Percentiles rank a stretch among this genome's conserved stretches.
phyloP scores from a whole-genome alignment of 352 stramenopile genomes.

The Phytophthora citrophthora region DNA sequence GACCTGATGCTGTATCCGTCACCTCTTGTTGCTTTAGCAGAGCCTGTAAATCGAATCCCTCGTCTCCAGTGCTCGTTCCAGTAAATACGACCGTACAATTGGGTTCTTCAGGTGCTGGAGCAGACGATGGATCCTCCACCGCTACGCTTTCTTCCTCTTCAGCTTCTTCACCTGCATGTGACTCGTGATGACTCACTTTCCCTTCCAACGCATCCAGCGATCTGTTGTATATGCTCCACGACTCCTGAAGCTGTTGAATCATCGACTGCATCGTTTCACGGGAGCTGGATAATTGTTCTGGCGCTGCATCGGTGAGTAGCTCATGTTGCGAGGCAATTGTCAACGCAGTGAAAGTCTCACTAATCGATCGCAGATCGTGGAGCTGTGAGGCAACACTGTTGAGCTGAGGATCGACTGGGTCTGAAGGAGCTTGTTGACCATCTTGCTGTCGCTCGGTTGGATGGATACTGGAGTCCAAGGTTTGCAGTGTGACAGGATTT shows the following conservation, averaged over 20 bases:
- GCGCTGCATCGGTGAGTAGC: constrained; percentile 1
- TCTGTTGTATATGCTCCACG: constrained; percentile 33
- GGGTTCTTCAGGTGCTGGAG: constrained; percentile 17
- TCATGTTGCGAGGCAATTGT: constrained; percentile 53
- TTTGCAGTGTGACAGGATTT: constrained; percentile 12
- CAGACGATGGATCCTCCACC: neutral
- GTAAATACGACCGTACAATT: constrained; percentile 67
- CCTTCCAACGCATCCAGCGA: constrained; percentile 8
- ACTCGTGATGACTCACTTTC: constrained; percentile 4
- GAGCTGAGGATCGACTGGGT: constrained; percentile 2
- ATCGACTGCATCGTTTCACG: constrained; percentile 31
- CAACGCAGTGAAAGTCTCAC: constrained; percentile 63
- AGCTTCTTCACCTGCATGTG: neutral
- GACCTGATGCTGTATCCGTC: constrained; percentile 6
- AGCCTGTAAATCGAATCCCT: constrained; percentile 62
- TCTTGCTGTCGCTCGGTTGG: constrained; percentile 3
- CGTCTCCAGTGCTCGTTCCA: constrained; percentile 75
- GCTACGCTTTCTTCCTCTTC: neutral
- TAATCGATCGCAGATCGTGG: constrained; percentile 46
- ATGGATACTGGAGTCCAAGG: neutral
- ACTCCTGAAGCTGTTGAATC: constrained; percentile 29
- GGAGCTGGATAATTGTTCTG: constrained; percentile 15
- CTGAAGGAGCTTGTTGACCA: neutral
- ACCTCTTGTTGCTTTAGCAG: constrained; percentile 45
- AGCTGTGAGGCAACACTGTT: constrained; percentile 31